phyloP scores from a whole-genome alignment of 83 land plant species.

The Diphasiastrum complanatum region DNA sequence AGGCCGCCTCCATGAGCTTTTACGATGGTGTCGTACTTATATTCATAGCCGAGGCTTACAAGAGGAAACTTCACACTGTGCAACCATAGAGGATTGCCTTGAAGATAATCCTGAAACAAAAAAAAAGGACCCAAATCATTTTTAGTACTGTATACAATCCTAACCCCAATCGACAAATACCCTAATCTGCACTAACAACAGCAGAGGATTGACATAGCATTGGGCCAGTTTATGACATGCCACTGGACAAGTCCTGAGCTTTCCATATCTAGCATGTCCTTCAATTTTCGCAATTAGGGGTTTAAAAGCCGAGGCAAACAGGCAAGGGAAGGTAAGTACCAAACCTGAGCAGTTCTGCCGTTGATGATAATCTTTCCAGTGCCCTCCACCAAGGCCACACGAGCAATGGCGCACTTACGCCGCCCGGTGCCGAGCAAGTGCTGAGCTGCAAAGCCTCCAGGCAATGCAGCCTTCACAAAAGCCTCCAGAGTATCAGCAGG shows the following conservation, averaged over 20 bases:
- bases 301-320: no score
- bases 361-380: conserved; percentile 78
- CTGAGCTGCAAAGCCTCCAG: conserved; percentile 93
- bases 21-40: conserved; percentile 74
- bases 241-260: no score
- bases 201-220: neutral
- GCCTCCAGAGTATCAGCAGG: conserved; percentile 37
- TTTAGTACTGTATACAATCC: neutral
- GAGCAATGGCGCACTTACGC: conserved; percentile 84
- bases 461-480: conserved; percentile 66
- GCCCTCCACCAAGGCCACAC: conserved; percentile 82
- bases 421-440: conserved; percentile 69
- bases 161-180: neutral
- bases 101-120: conserved; percentile 74
- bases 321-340: no score
- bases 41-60: conserved; percentile 66
- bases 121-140: neutral
- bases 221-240: no score
- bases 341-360: conserved; percentile 74
- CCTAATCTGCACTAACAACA: neutral
- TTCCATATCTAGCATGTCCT: no score
- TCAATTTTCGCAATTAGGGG: no score
- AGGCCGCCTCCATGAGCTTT: conserved; percentile 93
- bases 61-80: conserved; percentile 73
- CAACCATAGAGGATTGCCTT: conserved; percentile 90